These are phyloP conservation scores for Picea mariana DNA, from an alignment of 83 land plant species.

Conservation along the genomic window DNA sequence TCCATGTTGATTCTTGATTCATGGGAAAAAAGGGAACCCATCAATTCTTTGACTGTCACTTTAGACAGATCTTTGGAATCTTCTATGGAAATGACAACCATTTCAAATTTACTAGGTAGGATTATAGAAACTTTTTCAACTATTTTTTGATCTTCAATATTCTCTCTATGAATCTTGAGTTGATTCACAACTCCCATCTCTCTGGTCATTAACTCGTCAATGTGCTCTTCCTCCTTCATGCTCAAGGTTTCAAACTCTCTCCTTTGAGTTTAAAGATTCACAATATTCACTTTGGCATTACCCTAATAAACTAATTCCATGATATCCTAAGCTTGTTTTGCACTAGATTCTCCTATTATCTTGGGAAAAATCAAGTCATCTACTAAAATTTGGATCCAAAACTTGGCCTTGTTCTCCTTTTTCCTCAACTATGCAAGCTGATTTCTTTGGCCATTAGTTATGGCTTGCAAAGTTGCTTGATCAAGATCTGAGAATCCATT, in stretches of 20 bases:
- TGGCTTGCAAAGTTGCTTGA: neutral
- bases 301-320: too few species aligned
- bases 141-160: neutral
- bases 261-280: too few species aligned
- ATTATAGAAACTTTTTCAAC: neutral
- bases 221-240: neutral
- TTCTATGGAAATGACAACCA: neutral
- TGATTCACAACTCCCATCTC: neutral
- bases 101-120: neutral
- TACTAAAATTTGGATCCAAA: neutral
- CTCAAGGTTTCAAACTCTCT: neutral
- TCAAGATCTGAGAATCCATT: neutral
- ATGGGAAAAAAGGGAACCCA: neutral
- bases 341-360: too few species aligned
- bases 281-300: too few species aligned
- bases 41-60: too few species aligned
- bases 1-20: neutral
- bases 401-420: neutral
- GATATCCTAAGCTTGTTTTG: too few species aligned
- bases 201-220: neutral
- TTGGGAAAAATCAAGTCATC: neutral
- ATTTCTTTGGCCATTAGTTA: neutral
- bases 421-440: neutral
- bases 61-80: neutral
- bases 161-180: neutral